Evolutionary conservation across 257 asterid species (phyloP), one percentile per base, ranked within the genome.

Genomic region (Plantago major): DNA sequence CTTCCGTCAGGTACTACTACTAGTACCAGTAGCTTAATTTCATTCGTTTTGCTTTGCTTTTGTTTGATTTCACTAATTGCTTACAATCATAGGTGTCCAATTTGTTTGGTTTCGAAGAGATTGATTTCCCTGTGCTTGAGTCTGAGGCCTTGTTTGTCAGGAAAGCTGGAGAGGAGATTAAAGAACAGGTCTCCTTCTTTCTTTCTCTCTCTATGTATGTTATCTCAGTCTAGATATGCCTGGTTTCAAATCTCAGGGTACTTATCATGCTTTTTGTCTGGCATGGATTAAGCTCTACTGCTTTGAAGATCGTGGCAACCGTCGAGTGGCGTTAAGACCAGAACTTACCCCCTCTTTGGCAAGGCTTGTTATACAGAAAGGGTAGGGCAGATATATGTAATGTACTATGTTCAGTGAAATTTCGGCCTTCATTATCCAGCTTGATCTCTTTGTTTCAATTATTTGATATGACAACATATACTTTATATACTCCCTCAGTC

Each of bases 321-420:
- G 96, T 15, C 79, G 99, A 73, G 97, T 92, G 73, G 99, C 97
- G 44, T 71, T 92, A 74, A 89, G 99, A 76, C 97, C 99, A 42
- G 99, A 92, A 82, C 97, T 92, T 55, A 92, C 99, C 60, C 99
- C 99, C 67, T 92, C 99, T 15, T 65, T 92, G 68, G 97, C 97
- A 50, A 86, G 99, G 78, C 94, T 92, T 64, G 99, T 92, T 79
- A 82, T 92, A 71, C 99, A 92, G 80, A 92, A 92, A 80, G 97
- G 99, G 97, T 86, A 71, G 65, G 26, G 33, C 30, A 43, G 60
- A 42, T 42, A 17, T 37, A 33, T 33, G 15, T 60, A 28, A 22
- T 6, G 19, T 62, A 37, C 18, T 69, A 26, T 57, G 59, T 67
- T 53, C 22, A 53, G 65, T 72, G 55, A 61, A 54, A 30, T 56